Conservation (phyloP, 305 asterid species). For the Fraxinus paxiana region DNA sequence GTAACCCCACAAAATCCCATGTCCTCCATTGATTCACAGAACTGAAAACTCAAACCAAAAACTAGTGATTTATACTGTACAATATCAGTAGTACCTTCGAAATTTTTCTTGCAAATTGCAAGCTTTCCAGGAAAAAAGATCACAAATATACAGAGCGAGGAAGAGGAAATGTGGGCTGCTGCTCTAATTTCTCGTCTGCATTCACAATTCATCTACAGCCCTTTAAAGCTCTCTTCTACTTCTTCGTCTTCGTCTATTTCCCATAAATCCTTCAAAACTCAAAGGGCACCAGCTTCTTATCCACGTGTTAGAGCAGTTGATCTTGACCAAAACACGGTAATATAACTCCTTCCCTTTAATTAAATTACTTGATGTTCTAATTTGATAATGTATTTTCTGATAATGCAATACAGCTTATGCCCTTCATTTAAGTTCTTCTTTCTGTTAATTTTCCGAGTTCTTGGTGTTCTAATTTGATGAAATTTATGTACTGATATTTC, state of each 20-base stretch:
- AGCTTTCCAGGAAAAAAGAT: not conserved
- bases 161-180: slow-evolving; percentile 39
- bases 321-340: slow-evolving; percentile 84
- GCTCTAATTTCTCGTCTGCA: slow-evolving; percentile 52
- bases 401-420: not conserved
- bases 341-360: not conserved
- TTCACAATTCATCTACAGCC: slow-evolving; percentile 55
- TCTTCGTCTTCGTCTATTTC: slow-evolving; percentile 27
- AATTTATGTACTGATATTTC: not conserved
- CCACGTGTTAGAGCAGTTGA: slow-evolving; percentile 74
- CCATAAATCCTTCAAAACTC: slow-evolving; percentile 32
- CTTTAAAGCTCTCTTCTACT: slow-evolving; percentile 38
- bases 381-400: not conserved
- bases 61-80: not conserved
- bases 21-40: too few species aligned
- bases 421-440: not conserved
- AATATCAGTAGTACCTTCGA: not conserved
- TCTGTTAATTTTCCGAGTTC: not conserved
- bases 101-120: not conserved
- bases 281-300: slow-evolving; percentile 38
- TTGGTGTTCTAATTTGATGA: not conserved
- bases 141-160: not conserved
- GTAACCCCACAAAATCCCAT: too few species aligned
- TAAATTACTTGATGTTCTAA: not conserved
- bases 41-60: not conserved